Percentiles rank a stretch among this genome's conserved stretches.
Evolutionary conservation across 2,329 filamentous ascomycete genomes (phyloP).

Genomic region (Ophiosphaerella korrae): DNA sequence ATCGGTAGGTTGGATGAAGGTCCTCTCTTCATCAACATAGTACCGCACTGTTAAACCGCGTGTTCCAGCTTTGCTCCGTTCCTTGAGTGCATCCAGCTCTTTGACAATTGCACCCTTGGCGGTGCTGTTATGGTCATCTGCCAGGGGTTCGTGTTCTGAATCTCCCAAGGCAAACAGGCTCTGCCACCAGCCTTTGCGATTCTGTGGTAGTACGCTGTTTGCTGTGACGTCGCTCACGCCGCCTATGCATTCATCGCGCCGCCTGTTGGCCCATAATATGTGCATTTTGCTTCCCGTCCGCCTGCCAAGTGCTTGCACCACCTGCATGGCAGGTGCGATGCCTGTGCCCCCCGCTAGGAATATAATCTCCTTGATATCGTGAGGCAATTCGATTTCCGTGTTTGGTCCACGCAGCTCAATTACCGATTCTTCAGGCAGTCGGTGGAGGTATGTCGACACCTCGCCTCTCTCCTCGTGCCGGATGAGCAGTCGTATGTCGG

Average conservation of each 20-base stretch:
- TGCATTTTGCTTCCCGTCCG: slow-evolving; percentile 57
- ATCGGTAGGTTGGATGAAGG: slow-evolving; percentile 59
- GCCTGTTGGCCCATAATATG: slow-evolving; percentile 82
- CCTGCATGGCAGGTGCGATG: slow-evolving; percentile 86
- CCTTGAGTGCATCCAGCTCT: slow-evolving; percentile 68
- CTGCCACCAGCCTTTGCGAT: slow-evolving; percentile 33
- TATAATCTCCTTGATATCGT: slow-evolving; percentile 64
- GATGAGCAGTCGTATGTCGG: slow-evolving; percentile 72
- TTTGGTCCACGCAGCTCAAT: slow-evolving; percentile 82
- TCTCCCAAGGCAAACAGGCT: slow-evolving; percentile 29
- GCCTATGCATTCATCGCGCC: slow-evolving; percentile 67
- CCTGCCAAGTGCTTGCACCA: slow-evolving; percentile 66
- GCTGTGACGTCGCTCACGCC: slow-evolving; percentile 58
- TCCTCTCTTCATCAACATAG: slow-evolving; percentile 80
- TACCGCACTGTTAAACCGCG: slow-evolving; percentile 64
- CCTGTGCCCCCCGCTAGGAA: slow-evolving; percentile 94
- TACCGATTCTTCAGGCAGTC: slow-evolving; percentile 64
- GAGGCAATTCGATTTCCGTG: slow-evolving; percentile 66
- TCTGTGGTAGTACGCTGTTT: slow-evolving; percentile 4
- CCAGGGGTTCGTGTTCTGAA: slow-evolving; percentile 4
- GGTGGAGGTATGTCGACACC: slow-evolving; percentile 80
- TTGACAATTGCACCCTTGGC: slow-evolving; percentile 59
- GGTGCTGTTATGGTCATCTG: slow-evolving; percentile 4
- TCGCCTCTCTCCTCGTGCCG: slow-evolving; percentile 80
- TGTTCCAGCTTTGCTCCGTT: slow-evolving; percentile 23